Evolutionary conservation across 495 filamentous ascomycete genomes (phyloP).

Genomic region (Tuber umbilicatum): DNA sequence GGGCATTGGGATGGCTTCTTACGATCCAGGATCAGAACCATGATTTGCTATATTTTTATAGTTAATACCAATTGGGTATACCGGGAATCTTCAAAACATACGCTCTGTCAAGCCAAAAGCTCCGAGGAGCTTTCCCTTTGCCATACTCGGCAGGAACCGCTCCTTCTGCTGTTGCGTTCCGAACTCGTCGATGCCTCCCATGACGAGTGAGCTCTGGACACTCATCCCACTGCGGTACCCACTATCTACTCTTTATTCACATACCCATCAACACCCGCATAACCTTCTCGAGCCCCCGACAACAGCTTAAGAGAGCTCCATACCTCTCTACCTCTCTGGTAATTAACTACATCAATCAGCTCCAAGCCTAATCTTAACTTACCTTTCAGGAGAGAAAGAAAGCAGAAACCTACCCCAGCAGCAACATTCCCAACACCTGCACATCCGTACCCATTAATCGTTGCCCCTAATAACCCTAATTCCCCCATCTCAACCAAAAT

Average conservation of each 20-base stretch:
- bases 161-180: conserved; percentile 87
- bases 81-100: conserved; percentile 9
- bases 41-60: conserved; percentile 60
- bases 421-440: conserved; percentile 91
- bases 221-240: conserved; percentile 95
- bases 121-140: conserved; percentile 77
- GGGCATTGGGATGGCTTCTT: neutral
- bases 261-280: neutral
- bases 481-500: conserved; percentile 96
- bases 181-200: conserved; percentile 95
- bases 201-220: conserved; percentile 87
- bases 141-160: conserved; percentile 72
- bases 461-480: conserved; percentile 82
- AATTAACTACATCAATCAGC: conserved; percentile 53
- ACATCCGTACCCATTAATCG: conserved; percentile 86
- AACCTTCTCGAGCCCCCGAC: neutral
- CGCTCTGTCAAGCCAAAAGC: conserved; percentile 93
- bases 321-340: conserved; percentile 80
- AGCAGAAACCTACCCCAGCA: conserved; percentile 50
- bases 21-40: conserved; percentile 85
- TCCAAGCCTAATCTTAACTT: conserved; percentile 6
- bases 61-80: conserved; percentile 3
- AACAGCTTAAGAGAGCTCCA: neutral
- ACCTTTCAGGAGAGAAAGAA: neutral
- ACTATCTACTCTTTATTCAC: conserved; percentile 62